Evolutionary conservation across 1,139 yeast genomes (phyloP).

Genomic region (Kodamaea arcana): DNA sequence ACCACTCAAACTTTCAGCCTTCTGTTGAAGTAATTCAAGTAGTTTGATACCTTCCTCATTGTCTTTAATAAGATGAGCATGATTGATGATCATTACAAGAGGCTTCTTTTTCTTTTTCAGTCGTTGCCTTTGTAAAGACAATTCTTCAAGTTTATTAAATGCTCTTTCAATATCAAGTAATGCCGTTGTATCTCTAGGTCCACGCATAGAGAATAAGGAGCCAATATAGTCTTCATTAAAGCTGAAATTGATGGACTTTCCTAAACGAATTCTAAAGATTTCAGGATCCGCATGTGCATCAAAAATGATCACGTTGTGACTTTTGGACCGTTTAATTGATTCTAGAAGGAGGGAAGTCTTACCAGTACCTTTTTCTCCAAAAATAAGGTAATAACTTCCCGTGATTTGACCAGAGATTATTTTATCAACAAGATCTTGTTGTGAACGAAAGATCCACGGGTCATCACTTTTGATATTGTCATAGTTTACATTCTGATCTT

Average conservation of each 20-base stretch:
- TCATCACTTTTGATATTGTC: constrained; percentile 26
- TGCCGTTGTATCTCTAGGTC: constrained; percentile 85
- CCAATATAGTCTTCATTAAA: constrained; percentile 83
- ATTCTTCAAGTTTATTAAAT: constrained; percentile 68
- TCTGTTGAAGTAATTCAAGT: constrained; percentile 76
- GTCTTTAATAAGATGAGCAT: constrained; percentile 69
- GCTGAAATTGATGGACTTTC: constrained; percentile 69
- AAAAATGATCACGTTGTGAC: constrained; percentile 63
- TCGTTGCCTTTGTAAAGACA: constrained; percentile 43
- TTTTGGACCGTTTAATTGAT: constrained; percentile 62
- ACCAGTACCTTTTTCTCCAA: constrained; percentile 88
- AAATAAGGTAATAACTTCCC: constrained; percentile 68
- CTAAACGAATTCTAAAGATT: constrained; percentile 70
- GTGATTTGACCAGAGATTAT: constrained; percentile 57
- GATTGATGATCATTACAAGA: constrained; percentile 65
- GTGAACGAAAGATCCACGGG: constrained; percentile 67
- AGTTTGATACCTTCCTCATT: constrained; percentile 67
- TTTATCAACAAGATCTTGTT: constrained; percentile 62
- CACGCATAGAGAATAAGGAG: constrained; percentile 73
- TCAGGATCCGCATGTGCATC: constrained; percentile 90
- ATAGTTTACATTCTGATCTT: too few relatives aligned
- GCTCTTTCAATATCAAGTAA: constrained; percentile 80
- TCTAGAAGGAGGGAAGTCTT: constrained; percentile 71
- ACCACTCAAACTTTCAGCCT: constrained; percentile 76
- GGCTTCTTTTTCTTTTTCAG: constrained; percentile 47